phyloP scores from a whole-genome alignment of 73 alveolate genomes.

The Paramecium sexaurelia region DNA sequence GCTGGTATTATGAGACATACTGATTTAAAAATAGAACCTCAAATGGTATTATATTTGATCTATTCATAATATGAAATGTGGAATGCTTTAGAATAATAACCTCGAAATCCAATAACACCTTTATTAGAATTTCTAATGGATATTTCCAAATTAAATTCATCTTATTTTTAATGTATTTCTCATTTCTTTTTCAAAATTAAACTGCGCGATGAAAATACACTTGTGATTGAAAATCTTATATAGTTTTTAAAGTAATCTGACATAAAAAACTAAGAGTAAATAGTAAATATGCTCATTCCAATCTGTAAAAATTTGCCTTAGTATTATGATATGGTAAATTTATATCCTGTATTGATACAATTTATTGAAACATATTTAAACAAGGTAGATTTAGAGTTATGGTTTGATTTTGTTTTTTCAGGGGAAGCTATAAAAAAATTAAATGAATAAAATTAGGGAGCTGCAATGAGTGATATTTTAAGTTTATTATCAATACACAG shows the following conservation, averaged over 20 bases:
- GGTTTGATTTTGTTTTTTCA: conserved; percentile 46
- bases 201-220: conserved; percentile 3
- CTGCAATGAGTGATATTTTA: neutral
- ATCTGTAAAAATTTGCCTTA: neutral
- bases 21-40: conserved; percentile 23
- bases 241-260: neutral
- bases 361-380: conserved; percentile 2
- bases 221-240: neutral
- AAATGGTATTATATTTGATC: neutral
- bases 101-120: conserved; percentile 44
- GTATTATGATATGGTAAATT: neutral
- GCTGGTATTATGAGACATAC: neutral
- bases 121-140: conserved; percentile 24
- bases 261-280: neutral
- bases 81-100: conserved; percentile 29
- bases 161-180: neutral
- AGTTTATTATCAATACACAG: neutral
- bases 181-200: neutral
- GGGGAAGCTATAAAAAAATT: neutral
- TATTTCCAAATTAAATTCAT: neutral
- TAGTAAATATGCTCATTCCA: neutral
- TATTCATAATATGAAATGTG: conserved; percentile 52
- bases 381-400: neutral
- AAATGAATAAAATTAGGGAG: conserved; percentile 17
- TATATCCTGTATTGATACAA: conserved; percentile 24